Base-by-base conservation (phyloP, 2,329 filamentous ascomycete species). In the Phaeosphaeriaceae sp. region DNA sequence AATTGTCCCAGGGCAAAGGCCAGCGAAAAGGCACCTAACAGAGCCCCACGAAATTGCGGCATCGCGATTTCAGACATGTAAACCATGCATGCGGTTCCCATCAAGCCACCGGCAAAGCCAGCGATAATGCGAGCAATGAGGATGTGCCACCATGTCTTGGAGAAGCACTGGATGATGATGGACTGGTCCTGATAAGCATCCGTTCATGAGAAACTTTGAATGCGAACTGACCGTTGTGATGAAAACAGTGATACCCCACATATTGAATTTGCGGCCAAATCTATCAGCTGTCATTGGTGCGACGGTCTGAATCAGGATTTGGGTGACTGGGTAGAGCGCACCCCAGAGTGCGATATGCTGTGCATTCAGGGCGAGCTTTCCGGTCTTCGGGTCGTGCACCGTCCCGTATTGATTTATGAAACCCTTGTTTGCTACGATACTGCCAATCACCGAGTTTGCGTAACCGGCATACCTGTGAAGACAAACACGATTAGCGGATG, bases 61-160 rank as follows among this genome's bases (percentile, higher is more conserved):
- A 55, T 49, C n/a, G 56, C 52, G 48, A 59, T 59, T 22, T 59
- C 56, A 8, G 56, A 59, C 52, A 59, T 55, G 52, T 55, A 58
- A 7, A 58, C 56, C 56, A 58, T 54, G 22, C 56, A 59, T 10
- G 56, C 30, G 11, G 56, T 59, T 17, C 52, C 56, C 47, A 55
- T 59, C 22, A 59, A 26, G 3, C 52, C 52, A 8, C 52, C 52
- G 8, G 56, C 56, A 52, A 44, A 58, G 6, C 56, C 51, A 4
- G 56, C 56, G 26, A 58, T 54, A 4, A 46, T 13, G 4, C 56
- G 43, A n/a, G 56, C 56, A 19, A 59, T 55, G 17, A 55, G 42
- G 15, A 59, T 42, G 6, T 52, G 48, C 56, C 52, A 52, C 52
- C 56, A 59, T n/a, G 50, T 59, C 28, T 59, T 55, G 35, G 56